phyloP scores from a whole-genome alignment of 495 filamentous ascomycete species.

The Penicillium angulare region DNA sequence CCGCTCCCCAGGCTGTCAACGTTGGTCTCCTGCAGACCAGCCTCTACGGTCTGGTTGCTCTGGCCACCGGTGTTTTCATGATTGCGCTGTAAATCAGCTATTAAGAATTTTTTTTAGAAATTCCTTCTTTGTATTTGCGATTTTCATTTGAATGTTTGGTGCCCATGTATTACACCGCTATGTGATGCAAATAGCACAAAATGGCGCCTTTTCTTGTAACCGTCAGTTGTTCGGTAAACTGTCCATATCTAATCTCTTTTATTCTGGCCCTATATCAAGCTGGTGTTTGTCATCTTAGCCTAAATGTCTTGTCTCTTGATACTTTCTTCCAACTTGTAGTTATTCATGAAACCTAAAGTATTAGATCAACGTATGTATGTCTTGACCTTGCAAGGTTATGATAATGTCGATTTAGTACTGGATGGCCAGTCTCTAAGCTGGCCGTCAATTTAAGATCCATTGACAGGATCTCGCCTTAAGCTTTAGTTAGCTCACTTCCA shows the following conservation, averaged over 20 bases:
- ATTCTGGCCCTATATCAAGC: constrained; percentile 5
- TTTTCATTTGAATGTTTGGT: constrained; percentile 1
- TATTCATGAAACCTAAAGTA: not conserved
- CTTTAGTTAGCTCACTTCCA: no score
- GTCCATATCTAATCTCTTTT: constrained; percentile 16
- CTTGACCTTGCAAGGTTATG: no score
- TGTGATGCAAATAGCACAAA: constrained; percentile 8
- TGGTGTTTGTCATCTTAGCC: constrained; percentile 7
- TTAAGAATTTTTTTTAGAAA: constrained; percentile 1
- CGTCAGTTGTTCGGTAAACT: constrained; percentile 7
- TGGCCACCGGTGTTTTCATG: constrained; percentile 71
- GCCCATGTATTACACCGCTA: constrained; percentile 7
- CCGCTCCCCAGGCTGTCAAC: constrained; percentile 53
- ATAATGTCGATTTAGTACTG: no score
- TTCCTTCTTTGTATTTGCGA: constrained; percentile 1
- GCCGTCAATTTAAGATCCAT: no score
- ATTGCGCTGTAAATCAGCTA: constrained; percentile 62
- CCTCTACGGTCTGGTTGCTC: constrained; percentile 64
- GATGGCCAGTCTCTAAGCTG: no score
- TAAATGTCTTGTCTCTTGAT: no score
- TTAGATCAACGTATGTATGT: no score
- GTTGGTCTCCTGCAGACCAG: constrained; percentile 65
- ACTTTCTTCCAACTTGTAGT: not conserved
- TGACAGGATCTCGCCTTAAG: no score
- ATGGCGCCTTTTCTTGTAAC: constrained; percentile 12